Evolutionary conservation across 23 red algal species (phyloP).

Genomic region (Agarophyton chilense): DNA sequence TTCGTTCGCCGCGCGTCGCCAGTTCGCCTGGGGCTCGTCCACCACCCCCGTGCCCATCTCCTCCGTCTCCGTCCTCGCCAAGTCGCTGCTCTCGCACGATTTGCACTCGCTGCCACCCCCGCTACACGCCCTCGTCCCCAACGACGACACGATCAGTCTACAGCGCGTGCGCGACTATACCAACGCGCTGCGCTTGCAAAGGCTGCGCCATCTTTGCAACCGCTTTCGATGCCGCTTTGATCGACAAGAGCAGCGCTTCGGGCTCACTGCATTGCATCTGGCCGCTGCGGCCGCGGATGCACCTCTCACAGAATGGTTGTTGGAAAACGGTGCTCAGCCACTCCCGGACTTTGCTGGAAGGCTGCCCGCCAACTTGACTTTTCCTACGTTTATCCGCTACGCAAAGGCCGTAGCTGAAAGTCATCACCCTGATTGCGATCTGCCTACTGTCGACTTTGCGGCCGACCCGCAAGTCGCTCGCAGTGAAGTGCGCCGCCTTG

Average conservation of each 20-base stretch:
- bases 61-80: conserved; percentile 54
- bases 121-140: conserved; percentile 1
- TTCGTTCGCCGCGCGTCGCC: conserved; percentile 14
- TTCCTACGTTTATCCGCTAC: conserved; percentile 58
- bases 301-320: conserved; percentile 5
- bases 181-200: conserved; percentile 36
- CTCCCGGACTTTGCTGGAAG: conserved; percentile 53
- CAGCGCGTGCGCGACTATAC: conserved; percentile 48
- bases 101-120: conserved; percentile 14
- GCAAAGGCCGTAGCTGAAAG: conserved; percentile 15
- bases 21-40: conserved; percentile 56
- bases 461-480: background rate
- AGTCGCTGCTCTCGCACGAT: conserved; percentile 57
- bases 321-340: conserved; percentile 26
- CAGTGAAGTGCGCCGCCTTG: conserved; percentile 53
- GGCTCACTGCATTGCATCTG: conserved; percentile 61
- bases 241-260: conserved; percentile 44
- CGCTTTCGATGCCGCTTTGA: conserved; percentile 21
- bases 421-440: conserved; percentile 54
- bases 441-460: conserved; percentile 53
- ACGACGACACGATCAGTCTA: conserved; percentile 21
- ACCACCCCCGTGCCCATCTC: conserved; percentile 72
- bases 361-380: conserved; percentile 50
- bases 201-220: conserved; percentile 11
- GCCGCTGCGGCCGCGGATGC: conserved; percentile 36